Conservation (phyloP, 129 eudicot species). For the Logfia minima region DNA sequence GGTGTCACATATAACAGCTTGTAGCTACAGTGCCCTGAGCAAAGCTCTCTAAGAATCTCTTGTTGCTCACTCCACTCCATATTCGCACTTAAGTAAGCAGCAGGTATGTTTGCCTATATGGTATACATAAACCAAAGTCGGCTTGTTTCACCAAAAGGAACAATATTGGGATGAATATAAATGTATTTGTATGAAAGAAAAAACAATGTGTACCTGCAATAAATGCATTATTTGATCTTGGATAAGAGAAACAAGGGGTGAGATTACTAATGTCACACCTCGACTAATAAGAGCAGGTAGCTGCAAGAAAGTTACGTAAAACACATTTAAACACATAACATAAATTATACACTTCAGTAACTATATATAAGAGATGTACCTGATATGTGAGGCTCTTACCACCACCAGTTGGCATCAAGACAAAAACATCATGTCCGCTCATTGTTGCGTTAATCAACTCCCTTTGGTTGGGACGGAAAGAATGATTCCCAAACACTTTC, state of each 20-base stretch:
- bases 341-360: not conserved
- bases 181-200: not conserved
- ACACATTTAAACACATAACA: slow-evolving; percentile 3
- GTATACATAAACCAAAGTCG: slow-evolving; percentile 14
- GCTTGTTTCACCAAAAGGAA: not conserved
- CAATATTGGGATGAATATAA: slow-evolving; percentile 15
- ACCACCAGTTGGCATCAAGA: slow-evolving; percentile 98
- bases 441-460: slow-evolving; percentile 95
- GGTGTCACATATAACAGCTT: slow-evolving; percentile 94
- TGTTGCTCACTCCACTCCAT: slow-evolving; percentile 95
- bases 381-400: slow-evolving; percentile 96
- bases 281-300: slow-evolving; percentile 87
- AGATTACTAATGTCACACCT: slow-evolving; percentile 85
- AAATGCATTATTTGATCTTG: slow-evolving; percentile 99
- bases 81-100: slow-evolving; percentile 88
- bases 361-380: slow-evolving; percentile 36
- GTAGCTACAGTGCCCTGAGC: slow-evolving; percentile 58
- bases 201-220: slow-evolving; percentile 52
- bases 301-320: slow-evolving; percentile 44
- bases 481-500: slow-evolving; percentile 82
- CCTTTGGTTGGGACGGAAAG: slow-evolving; percentile 94
- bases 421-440: slow-evolving; percentile 91
- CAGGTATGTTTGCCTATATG: slow-evolving; percentile 77
- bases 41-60: slow-evolving; percentile 84
- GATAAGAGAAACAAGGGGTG: slow-evolving; percentile 93